A percentile compares a stretch with the other conserved stretches of the same genome.
Conservation (phyloP, 768 basidiomycete genomes). For the Cantharellus anzutake region DNA sequence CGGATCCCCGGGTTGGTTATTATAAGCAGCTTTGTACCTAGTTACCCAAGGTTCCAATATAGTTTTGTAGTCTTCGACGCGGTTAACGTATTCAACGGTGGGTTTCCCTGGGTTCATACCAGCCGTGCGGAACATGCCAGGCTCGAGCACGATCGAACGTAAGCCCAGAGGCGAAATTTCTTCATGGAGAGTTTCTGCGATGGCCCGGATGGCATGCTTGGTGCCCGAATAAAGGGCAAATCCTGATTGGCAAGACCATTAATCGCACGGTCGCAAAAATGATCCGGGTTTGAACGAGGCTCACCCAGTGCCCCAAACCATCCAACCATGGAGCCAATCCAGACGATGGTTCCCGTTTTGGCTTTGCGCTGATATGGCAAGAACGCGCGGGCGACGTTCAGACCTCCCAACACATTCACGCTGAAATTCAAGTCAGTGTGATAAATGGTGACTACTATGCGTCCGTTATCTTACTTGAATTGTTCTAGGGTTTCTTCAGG, state of each 20-base stretch:
- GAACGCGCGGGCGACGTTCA: too few species aligned
- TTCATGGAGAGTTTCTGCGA: too few species aligned
- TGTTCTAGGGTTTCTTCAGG: constrained; percentile 4
- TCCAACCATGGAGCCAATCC: not conserved
- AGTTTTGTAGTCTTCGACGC: too few species aligned
- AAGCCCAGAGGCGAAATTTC: not conserved
- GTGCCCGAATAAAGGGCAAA: too few species aligned
- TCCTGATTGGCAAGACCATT: too few species aligned
- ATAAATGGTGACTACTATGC: not conserved
- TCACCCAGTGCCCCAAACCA: not conserved
- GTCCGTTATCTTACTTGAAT: constrained; percentile 1
- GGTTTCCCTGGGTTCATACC: too few species aligned
- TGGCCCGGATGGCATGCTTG: too few species aligned
- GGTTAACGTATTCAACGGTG: too few species aligned
- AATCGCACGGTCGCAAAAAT: not conserved
- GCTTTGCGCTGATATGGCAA: too few species aligned
- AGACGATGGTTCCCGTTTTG: not conserved
- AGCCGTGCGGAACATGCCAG: constrained; percentile 1
- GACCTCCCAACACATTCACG: not conserved
- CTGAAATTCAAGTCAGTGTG: not conserved
- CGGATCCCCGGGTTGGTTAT: too few species aligned
- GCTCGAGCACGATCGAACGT: constrained; percentile 1
- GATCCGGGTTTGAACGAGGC: not conserved
- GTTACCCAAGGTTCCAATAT: too few species aligned
- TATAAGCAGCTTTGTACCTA: too few species aligned